These are phyloP conservation scores for Heliosperma pusillum DNA, from an alignment of 148 eudicot species.

Conservation along the genomic window DNA sequence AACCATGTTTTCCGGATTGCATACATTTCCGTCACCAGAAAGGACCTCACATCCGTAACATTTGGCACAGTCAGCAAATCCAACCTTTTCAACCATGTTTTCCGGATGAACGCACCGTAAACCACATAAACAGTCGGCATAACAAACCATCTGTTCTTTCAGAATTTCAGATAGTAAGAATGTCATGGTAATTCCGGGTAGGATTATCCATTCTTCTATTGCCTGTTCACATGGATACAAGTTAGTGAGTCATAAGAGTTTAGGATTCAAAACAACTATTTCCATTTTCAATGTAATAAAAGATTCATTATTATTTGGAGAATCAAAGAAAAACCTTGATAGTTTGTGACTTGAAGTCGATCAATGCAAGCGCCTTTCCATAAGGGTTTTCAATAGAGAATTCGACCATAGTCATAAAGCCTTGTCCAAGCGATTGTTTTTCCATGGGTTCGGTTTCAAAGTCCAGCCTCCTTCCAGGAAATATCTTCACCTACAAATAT, in stretches of 20 bases:
- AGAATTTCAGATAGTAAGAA: not conserved
- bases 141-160: slow-evolving; percentile 11
- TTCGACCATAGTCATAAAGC: slow-evolving; percentile 7
- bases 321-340: not conserved
- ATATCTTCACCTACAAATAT: slow-evolving; percentile 14
- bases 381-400: slow-evolving; percentile 5
- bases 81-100: too few relatives aligned
- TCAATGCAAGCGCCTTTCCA: slow-evolving; percentile 12
- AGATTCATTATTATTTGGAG: too few relatives aligned
- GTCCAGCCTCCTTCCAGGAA: slow-evolving; percentile 12
- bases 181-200: slow-evolving; percentile 4
- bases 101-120: too few relatives aligned
- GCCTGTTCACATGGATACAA: not conserved
- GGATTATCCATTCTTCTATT: slow-evolving; percentile 9
- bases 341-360: not conserved
- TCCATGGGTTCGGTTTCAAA: slow-evolving; percentile 1
- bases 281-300: too few relatives aligned
- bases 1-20: too few relatives aligned
- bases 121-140: too few relatives aligned
- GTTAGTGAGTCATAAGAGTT: not conserved
- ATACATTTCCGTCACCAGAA: too few relatives aligned
- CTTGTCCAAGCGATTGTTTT: not conserved
- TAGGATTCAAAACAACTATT: not conserved
- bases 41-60: too few relatives aligned
- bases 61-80: too few relatives aligned